phyloP scores from a whole-genome alignment of 1,284 basidiomycete species.

The Pascua guehoae region DNA sequence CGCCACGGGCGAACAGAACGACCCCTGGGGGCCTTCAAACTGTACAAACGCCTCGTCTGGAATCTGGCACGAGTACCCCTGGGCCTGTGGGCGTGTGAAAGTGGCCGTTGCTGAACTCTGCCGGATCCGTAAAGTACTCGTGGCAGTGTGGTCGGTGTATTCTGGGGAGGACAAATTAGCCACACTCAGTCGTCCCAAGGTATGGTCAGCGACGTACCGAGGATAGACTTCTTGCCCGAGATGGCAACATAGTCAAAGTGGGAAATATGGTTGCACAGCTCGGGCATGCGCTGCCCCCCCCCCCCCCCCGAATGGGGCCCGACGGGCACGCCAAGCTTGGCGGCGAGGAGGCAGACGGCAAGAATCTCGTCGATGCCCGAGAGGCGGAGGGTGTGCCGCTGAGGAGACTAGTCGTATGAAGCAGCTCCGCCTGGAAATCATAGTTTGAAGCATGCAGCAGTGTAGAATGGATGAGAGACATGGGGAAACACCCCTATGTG shows the following conservation, averaged over 20 bases:
- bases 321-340: constrained; percentile 76
- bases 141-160: constrained; percentile 31
- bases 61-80: constrained; percentile 25
- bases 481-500: too few relatives aligned
- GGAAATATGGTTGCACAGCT: constrained; percentile 47
- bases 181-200: too few relatives aligned
- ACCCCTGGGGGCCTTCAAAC: constrained; percentile 24
- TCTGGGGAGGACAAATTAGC: constrained; percentile 7
- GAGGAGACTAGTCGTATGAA: constrained; percentile 43
- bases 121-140: constrained; percentile 24
- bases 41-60: constrained; percentile 22
- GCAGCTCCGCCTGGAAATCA: too few relatives aligned
- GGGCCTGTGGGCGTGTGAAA: constrained; percentile 23
- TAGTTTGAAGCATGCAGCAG: too few relatives aligned
- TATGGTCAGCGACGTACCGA: too few relatives aligned
- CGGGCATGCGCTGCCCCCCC: constrained; percentile 19
- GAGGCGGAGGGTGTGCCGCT: constrained; percentile 87
- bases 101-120: constrained; percentile 19
- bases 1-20: constrained; percentile 79
- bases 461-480: too few relatives aligned
- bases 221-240: constrained; percentile 62
- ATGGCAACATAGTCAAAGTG: constrained; percentile 83
- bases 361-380: constrained; percentile 89
- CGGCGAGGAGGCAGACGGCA: constrained; percentile 81
- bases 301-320: constrained; percentile 81